Evolutionary conservation across 2,329 filamentous ascomycete species (phyloP).

Genomic region (Delphinella strobiligena): DNA sequence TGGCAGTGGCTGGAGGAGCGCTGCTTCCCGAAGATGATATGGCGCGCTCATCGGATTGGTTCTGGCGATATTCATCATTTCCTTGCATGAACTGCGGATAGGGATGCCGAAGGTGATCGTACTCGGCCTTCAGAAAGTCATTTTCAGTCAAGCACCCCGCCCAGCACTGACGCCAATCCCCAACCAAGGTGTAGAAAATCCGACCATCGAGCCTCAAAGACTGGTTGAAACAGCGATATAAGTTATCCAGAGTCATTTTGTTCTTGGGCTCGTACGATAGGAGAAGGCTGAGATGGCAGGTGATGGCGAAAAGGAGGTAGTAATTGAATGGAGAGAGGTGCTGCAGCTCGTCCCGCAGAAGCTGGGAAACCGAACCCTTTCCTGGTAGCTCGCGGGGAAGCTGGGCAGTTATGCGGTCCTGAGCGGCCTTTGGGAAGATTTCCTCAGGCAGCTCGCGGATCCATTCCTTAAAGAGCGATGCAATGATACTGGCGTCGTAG

Average conservation of each 20-base stretch:
- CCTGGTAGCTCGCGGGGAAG: constrained; percentile 71
- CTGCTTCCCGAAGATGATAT: constrained; percentile 55
- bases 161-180: constrained; percentile 95
- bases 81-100: constrained; percentile 17
- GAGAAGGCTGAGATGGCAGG: constrained; percentile 84
- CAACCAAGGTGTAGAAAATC: constrained; percentile 89
- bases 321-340: constrained; percentile 95
- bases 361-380: constrained; percentile 61
- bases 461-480: constrained; percentile 94
- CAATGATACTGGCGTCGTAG: constrained; percentile 93
- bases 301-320: constrained; percentile 93
- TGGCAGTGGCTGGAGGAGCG: constrained; percentile 33
- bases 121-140: constrained; percentile 60
- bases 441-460: constrained; percentile 89
- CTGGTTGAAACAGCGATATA: constrained; percentile 94
- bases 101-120: constrained; percentile 23
- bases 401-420: constrained; percentile 67
- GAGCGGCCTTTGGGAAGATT: constrained; percentile 73
- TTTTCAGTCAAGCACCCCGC: constrained; percentile 89
- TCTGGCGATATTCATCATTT: constrained; percentile 4
- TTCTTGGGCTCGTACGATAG: constrained; percentile 89
- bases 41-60: constrained; percentile 38
- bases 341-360: constrained; percentile 83
- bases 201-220: constrained; percentile 94
- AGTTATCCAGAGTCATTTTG: constrained; percentile 94